Conservation (phyloP, 2,329 filamentous ascomycete genomes). For the Sporothrix protearum region DNA sequence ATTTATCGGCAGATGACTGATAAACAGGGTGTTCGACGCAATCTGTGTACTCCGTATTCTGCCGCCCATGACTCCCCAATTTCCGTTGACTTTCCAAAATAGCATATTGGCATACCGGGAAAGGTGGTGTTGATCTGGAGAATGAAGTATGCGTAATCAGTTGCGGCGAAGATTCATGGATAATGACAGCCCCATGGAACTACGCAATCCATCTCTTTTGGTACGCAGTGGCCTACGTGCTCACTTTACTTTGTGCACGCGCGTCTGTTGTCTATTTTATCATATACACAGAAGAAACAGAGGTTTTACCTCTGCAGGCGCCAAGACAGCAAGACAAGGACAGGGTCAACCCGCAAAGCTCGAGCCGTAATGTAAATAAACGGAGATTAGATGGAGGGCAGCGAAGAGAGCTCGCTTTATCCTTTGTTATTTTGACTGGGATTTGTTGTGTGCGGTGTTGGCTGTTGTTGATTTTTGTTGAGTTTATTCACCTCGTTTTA, state of each 20-base stretch:
- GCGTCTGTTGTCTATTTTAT: not conserved
- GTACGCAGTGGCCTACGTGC: not conserved
- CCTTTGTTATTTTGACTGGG: not conserved
- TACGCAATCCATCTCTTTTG: too few relatives aligned
- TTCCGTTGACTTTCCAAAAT: not conserved
- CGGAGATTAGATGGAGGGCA: too few relatives aligned
- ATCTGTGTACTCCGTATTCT: not conserved
- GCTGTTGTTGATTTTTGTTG: not conserved
- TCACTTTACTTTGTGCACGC: not conserved
- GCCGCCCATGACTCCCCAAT: not conserved
- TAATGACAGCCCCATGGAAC: not conserved
- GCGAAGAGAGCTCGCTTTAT: not conserved
- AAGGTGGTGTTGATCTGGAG: not conserved
- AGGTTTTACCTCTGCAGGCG: not conserved
- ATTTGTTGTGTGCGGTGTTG: not conserved
- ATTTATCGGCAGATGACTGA: not conserved
- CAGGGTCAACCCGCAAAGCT: constrained; percentile 6
- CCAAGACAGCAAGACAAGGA: not conserved
- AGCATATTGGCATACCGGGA: not conserved
- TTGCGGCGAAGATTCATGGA: not conserved
- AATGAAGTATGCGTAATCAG: too few relatives aligned
- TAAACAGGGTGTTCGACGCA: too few relatives aligned
- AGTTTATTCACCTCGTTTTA: too few relatives aligned
- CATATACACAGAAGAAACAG: constrained; percentile 5
- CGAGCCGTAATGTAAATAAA: not conserved